phyloP scores from a whole-genome alignment of 2,329 filamentous ascomycete genomes.

The Trichoderma polysporum region DNA sequence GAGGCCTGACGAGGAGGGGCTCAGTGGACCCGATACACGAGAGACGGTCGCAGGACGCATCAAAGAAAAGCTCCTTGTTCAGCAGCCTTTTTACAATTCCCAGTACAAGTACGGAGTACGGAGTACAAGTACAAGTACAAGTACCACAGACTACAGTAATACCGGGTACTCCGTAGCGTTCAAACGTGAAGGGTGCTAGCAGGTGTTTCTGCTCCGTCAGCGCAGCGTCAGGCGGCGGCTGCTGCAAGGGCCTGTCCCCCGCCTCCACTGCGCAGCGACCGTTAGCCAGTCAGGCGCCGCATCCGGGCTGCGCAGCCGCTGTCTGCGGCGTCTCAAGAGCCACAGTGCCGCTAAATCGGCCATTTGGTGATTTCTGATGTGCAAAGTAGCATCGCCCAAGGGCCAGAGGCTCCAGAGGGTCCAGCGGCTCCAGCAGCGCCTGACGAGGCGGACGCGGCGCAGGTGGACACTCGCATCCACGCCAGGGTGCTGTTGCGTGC shows the following conservation, averaged over 20 bases:
- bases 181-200: too few relatives aligned
- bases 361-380: background rate
- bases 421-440: constrained; percentile 8
- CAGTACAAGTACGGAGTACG: too few relatives aligned
- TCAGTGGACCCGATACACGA: background rate
- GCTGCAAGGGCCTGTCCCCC: constrained; percentile 9
- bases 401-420: background rate
- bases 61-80: background rate
- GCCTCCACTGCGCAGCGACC: background rate
- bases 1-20: background rate
- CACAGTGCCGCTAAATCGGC: background rate
- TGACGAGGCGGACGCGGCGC: constrained; percentile 11
- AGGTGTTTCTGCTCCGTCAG: background rate
- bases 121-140: background rate
- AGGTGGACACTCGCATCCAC: background rate
- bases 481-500: constrained; percentile 1
- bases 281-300: constrained; percentile 7
- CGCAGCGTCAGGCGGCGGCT: background rate
- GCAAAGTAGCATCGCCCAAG: too few relatives aligned
- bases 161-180: constrained; percentile 12
- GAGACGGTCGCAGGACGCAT: background rate
- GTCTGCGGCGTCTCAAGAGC: constrained; percentile 1
- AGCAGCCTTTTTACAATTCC: too few relatives aligned
- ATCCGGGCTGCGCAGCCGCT: constrained; percentile 4
- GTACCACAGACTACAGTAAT: background rate